phyloP scores from a whole-genome alignment of 225 moss, liverwort and hornwort species.

The Straminergon stramineum region DNA sequence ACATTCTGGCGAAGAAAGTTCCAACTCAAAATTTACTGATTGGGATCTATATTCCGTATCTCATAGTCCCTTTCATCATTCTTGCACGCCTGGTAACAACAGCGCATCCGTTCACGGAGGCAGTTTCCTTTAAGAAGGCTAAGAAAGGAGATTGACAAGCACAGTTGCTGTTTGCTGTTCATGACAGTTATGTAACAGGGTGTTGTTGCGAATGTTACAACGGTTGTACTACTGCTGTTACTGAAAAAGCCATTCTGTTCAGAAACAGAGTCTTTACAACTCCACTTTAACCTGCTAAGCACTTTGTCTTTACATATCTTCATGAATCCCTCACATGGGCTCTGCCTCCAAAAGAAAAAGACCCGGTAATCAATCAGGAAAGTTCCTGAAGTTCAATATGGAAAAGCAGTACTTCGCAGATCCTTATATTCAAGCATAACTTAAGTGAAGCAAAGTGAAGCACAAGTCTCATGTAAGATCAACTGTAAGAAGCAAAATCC shows the following conservation, averaged over 20 bases:
- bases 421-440: background rate
- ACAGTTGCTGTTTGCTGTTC: background rate
- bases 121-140: background rate
- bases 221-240: background rate
- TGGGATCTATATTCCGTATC: slow-evolving; percentile 56
- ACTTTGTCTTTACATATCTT: background rate
- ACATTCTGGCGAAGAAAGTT: slow-evolving; percentile 36
- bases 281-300: background rate
- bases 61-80: slow-evolving; percentile 53
- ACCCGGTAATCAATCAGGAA: too few relatives aligned
- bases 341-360: too few relatives aligned
- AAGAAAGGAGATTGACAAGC: slow-evolving; percentile 28
- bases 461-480: background rate
- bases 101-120: slow-evolving; percentile 50
- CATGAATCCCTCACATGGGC: background rate
- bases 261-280: background rate
- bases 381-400: background rate
- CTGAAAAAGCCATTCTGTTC: background rate
- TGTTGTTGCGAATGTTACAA: background rate
- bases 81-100: slow-evolving; percentile 43
- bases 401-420: background rate
- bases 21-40: slow-evolving; percentile 46
- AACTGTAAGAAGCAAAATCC: background rate
- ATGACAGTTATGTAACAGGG: background rate
- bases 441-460: background rate